Evolutionary conservation across 345 rosid genomes (phyloP).

Genomic region (Excoecaria agallocha): DNA sequence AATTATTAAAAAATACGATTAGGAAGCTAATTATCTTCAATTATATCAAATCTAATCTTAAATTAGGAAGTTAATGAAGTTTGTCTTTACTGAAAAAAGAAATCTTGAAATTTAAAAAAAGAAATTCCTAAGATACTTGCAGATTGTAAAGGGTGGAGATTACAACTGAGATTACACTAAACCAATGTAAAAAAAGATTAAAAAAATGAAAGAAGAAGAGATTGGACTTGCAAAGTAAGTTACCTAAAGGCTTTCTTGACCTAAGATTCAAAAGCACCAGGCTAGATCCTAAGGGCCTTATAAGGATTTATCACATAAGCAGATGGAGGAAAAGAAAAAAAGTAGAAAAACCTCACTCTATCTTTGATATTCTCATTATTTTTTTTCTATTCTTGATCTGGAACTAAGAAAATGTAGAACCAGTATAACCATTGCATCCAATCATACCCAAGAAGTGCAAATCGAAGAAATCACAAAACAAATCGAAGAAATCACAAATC

Average conservation of each 20-base stretch:
- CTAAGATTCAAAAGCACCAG: slow-evolving; percentile 76
- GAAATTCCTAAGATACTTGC: too few relatives aligned
- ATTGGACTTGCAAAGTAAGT: slow-evolving; percentile 69
- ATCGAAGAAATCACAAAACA: too few relatives aligned
- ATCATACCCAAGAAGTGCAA: too few relatives aligned
- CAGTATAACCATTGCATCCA: slow-evolving; percentile 44
- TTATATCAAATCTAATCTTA: too few relatives aligned
- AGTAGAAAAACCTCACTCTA: slow-evolving; percentile 32
- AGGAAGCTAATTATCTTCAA: too few relatives aligned
- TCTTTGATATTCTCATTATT: slow-evolving; percentile 31
- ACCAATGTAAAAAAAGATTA: neutral
- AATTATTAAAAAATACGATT: too few relatives aligned
- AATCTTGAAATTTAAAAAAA: too few relatives aligned
- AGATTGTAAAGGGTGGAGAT: too few relatives aligned
- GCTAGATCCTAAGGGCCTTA: slow-evolving; percentile 64
- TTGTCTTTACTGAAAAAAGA: too few relatives aligned
- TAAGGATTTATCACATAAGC: slow-evolving; percentile 65
- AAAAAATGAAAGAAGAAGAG: neutral
- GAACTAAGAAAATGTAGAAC: slow-evolving; percentile 44
- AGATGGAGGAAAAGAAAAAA: slow-evolving; percentile 29
- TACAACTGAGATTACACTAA: too few relatives aligned
- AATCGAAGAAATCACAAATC: too few relatives aligned
- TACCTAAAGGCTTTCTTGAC: slow-evolving; percentile 80
- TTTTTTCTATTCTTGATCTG: slow-evolving; percentile 35
- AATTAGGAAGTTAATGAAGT: too few relatives aligned